Conservation (phyloP, 305 asterid species). For the Ruellia speciosa region DNA sequence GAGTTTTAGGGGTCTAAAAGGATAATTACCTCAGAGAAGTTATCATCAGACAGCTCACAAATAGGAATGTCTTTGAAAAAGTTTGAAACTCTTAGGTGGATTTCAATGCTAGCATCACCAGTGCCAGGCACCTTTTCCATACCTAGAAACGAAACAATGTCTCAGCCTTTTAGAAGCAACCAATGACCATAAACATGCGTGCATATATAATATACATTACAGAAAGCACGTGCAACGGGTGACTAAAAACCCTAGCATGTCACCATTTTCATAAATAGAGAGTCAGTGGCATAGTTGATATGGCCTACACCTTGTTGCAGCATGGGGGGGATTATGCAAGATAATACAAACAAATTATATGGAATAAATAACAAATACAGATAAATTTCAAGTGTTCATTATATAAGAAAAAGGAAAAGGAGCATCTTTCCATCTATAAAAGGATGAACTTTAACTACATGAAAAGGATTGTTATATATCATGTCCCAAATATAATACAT, state of each 20-base stretch:
- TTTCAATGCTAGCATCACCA: constrained; percentile 36
- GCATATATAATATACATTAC: background rate
- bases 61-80: constrained; percentile 39
- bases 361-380: background rate
- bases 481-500: no score
- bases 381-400: background rate
- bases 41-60: constrained; percentile 58
- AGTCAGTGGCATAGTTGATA: background rate
- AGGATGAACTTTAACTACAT: background rate
- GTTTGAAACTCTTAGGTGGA: constrained; percentile 54
- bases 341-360: background rate
- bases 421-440: no score
- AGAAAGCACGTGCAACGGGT: background rate
- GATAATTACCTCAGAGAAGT: constrained; percentile 58
- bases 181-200: constrained; percentile 8
- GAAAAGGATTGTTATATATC: no score
- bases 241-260: background rate
- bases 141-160: constrained; percentile 38
- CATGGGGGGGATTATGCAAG: no score
- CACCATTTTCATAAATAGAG: background rate
- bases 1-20: constrained; percentile 7
- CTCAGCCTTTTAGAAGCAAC: constrained; percentile 20
- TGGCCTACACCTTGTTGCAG: background rate
- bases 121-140: constrained; percentile 38
- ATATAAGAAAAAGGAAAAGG: no score